Base-by-base conservation (phyloP, 495 filamentous ascomycete genomes). In the Copromyces sp. region DNA sequence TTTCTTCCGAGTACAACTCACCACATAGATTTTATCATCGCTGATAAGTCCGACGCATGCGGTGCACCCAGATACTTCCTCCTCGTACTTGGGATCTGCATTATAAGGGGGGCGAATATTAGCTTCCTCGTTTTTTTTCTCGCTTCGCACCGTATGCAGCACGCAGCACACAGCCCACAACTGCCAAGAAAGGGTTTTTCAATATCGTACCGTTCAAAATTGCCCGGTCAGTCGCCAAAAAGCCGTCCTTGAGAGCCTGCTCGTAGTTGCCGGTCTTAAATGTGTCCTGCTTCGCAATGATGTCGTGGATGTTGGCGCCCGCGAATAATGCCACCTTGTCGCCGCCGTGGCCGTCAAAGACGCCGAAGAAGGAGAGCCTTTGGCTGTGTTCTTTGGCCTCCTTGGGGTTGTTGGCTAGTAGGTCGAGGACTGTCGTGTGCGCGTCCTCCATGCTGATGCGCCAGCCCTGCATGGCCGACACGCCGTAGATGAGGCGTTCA, bases 401-500 rank as follows among this genome's bases (percentile, higher is more conserved):
- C 44, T 87, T 84, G 61, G 85, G 82, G 61, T 85, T 84, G 71
- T 85, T 83, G 73, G 90, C 87, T 77, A 96, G 88, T 73, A 99
- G 88, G 82, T 98, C 93, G 78, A 99, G 91, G 38, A 97, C 82
- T 29, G 91, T 87, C 44, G 93, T 92, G 84, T 99, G 95, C 72
- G 95, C 90, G 79, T 99, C 95, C 81, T 99, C 95, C 95, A 99
- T 99, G 83, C 93, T 96, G 82, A 98, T 98, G 83, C 95, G 92
- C 95, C 95, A 99, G 85, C 95, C 95, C 84, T 99, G 95, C 95
- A 99, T 99, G 82, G 93, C 93, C 75, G 96, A 98, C 73, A 99
- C 89, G 77, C 96, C 95, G 81, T 91, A 99, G 75, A 94, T 81
- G 78, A 97, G 89, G 80, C 93, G 90, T 75, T 97, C 94, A 92